phyloP scores from a whole-genome alignment of 2,329 filamentous ascomycete species.

The Simplicillium aogashimaense region DNA sequence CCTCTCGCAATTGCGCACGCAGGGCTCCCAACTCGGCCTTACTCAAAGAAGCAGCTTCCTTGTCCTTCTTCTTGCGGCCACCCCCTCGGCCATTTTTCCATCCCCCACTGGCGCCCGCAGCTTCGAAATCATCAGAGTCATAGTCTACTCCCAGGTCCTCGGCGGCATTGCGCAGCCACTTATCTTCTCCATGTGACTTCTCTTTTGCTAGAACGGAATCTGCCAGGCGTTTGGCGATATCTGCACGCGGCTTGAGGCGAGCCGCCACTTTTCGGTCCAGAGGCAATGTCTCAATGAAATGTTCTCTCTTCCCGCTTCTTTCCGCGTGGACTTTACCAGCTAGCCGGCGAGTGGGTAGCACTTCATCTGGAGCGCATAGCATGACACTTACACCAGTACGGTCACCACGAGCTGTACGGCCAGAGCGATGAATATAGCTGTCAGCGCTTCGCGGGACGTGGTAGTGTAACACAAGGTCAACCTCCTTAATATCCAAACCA shows the following conservation, averaged over 20 bases:
- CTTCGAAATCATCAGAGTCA: slow-evolving; percentile 79
- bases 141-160: slow-evolving; percentile 93
- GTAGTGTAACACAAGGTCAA: slow-evolving; percentile 89
- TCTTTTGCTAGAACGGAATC: slow-evolving; percentile 80
- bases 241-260: slow-evolving; percentile 66
- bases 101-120: slow-evolving; percentile 59
- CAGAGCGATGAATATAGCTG: slow-evolving; percentile 90
- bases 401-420: slow-evolving; percentile 80
- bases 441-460: slow-evolving; percentile 88
- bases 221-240: slow-evolving; percentile 76
- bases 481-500: slow-evolving; percentile 83
- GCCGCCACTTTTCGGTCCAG: slow-evolving; percentile 71
- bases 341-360: slow-evolving; percentile 70
- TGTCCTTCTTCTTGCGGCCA: slow-evolving; percentile 65
- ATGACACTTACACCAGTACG: slow-evolving; percentile 73
- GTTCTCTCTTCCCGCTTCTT: slow-evolving; percentile 41
- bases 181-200: slow-evolving; percentile 72
- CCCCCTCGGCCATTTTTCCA: slow-evolving; percentile 59
- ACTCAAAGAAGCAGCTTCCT: slow-evolving; percentile 53
- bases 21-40: slow-evolving; percentile 66
- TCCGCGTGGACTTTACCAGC: slow-evolving; percentile 78
- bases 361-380: slow-evolving; percentile 86
- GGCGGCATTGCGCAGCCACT: slow-evolving; percentile 74
- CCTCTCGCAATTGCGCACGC: slow-evolving; percentile 59
- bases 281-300: slow-evolving; percentile 71